Evolutionary conservation across 2,329 filamentous ascomycete species (phyloP).

Genomic region (Cladophialophora psammophila): DNA sequence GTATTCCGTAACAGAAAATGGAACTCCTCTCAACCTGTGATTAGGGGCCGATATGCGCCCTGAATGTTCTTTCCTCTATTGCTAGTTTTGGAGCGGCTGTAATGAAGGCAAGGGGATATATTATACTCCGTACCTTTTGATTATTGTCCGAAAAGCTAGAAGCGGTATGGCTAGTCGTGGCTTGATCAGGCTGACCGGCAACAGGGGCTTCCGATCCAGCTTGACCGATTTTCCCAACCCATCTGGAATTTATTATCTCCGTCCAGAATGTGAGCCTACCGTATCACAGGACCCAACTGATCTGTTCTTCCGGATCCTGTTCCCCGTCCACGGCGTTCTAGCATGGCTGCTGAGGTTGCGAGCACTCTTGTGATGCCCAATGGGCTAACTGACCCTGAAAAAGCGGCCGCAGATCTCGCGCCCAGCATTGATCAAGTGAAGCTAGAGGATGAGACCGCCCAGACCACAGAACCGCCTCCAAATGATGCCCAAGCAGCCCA

Average conservation of each 20-base stretch:
- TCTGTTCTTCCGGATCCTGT: neutral
- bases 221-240: constrained; percentile 16
- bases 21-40: too few species aligned
- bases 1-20: neutral
- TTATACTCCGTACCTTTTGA: too few species aligned
- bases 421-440: constrained; percentile 26
- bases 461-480: neutral
- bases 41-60: too few species aligned
- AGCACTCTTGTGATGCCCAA: constrained; percentile 9
- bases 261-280: constrained; percentile 23
- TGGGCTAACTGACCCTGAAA: constrained; percentile 33
- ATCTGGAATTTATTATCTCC: neutral
- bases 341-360: constrained; percentile 28
- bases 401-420: constrained; percentile 29
- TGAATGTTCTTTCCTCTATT: too few species aligned
- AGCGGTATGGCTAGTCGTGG: neutral
- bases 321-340: neutral
- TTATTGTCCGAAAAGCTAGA: neutral
- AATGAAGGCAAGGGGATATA: too few species aligned
- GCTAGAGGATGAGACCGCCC: constrained; percentile 20
- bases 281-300: neutral
- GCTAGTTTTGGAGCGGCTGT: neutral
- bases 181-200: constrained; percentile 27
- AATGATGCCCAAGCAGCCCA: neutral
- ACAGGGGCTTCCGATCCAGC: constrained; percentile 25